phyloP scores from a whole-genome alignment of 306 rosid genomes.

The Begonia fuchsioides region DNA sequence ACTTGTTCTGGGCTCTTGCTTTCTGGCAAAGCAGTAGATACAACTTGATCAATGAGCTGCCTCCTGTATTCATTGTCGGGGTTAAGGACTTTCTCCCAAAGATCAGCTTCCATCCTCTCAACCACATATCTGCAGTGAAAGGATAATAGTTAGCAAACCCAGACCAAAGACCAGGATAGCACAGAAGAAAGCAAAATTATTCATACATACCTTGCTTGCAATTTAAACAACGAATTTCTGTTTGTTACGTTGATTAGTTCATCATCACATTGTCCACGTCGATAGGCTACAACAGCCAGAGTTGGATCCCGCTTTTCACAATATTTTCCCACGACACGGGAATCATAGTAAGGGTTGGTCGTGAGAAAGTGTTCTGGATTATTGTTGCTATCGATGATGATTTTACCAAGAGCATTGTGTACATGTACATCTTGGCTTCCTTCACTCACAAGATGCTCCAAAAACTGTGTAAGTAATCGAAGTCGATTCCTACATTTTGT shows the following conservation, averaged over 20 bases:
- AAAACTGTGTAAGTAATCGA: conserved; percentile 86
- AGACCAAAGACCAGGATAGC: too few relatives aligned
- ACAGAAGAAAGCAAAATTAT: too few relatives aligned
- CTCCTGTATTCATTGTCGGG: conserved; percentile 86
- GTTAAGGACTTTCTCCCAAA: conserved; percentile 82
- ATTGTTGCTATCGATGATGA: conserved; percentile 94
- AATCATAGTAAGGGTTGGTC: conserved; percentile 95
- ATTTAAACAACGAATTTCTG: conserved; percentile 88
- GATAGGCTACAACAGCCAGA: conserved; percentile 90
- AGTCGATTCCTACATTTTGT: conserved; percentile 70
- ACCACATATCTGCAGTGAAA: conserved; percentile 71
- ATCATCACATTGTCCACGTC: conserved; percentile 96
- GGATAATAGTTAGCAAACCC: conserved; percentile 10
- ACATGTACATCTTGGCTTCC: conserved; percentile 99
- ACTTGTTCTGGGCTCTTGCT: conserved; percentile 99
- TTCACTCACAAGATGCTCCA: conserved; percentile 99
- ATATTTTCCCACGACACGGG: conserved; percentile 97
- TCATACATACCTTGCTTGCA: conserved; percentile 86
- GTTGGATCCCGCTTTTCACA: conserved; percentile 99
- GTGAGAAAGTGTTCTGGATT: conserved; percentile 99
- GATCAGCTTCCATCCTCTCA: conserved; percentile 95
- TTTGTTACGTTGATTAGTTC: conserved; percentile 93
- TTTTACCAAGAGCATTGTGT: conserved; percentile 96
- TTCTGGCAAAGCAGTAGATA: conserved; percentile 96
- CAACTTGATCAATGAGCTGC: conserved; percentile 97